Base-by-base conservation (phyloP, 2,329 filamentous ascomycete genomes). In the Eutypella sp. region DNA sequence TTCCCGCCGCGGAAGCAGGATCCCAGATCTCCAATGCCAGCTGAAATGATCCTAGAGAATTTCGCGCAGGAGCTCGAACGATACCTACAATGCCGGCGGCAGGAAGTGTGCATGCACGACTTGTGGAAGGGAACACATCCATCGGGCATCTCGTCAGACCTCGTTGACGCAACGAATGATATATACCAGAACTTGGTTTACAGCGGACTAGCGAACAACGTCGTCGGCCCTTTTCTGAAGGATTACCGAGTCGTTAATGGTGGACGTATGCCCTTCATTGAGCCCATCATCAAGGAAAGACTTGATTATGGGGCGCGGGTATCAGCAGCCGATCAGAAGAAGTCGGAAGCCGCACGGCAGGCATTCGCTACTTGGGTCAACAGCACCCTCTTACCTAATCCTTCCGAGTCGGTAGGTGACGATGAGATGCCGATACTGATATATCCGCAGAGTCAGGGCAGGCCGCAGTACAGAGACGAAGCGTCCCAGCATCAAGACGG, bases 131-230 rank as follows among this genome's bases (percentile, higher is more conserved):
- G 42, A 1, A 47, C 49, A 1, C 50, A 43, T n/a, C 53, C 50
- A 5, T n/a, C 24, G 8, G 18, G 11, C 9, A 24, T 37, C 1
- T 19, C 47, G 7, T 46, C 44, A 13, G 47, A 48, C 24, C 47
- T 57, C 1, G 24, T 41, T 24, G 33, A 50, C 18, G 47, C 47
- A 5, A 55, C 53, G 10, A 42, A 23, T 0, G 39, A 24, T 9
- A 49, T 56, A 0, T 57, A 57, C 40, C 36, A 50, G 36, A 47
- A 49, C 42, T n/a, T 50, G 5, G 44, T 54, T 8, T 52, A 54
- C 38, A 31, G 40, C 7, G 18, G 46, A 1, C 42, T 54, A 16
- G 45, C 25, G 23, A 45, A 39, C 9, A 13, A 46, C 19, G 27
- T 41, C 13, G 46, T 55, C 15, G 18, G 27, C 13, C 48, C 48